A percentile compares a stretch with the other conserved stretches of the same genome.
Conservation (phyloP, 2,329 filamentous ascomycete genomes). For the Exophiala alcalophila region DNA sequence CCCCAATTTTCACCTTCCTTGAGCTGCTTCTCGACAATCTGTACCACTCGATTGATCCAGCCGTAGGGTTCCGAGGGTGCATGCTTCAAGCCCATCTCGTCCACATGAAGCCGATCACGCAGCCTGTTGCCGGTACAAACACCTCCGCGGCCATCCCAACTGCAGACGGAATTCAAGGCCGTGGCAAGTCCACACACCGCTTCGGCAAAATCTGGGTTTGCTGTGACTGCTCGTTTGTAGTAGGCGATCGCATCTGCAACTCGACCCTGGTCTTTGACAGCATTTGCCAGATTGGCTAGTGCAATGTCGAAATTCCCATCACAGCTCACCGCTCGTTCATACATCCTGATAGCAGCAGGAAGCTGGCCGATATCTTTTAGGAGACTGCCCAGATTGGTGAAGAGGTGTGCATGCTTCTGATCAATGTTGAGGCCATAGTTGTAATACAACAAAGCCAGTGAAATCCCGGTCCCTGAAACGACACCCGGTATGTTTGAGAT, state of each 20-base stretch:
- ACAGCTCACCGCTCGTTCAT: slow-evolving; percentile 87
- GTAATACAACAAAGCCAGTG: slow-evolving; percentile 88
- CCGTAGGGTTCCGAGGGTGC: slow-evolving; percentile 69
- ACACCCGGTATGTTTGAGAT: slow-evolving; percentile 62
- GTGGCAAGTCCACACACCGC: slow-evolving; percentile 94
- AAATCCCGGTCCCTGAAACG: slow-evolving; percentile 78
- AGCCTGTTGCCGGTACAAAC: slow-evolving; percentile 69
- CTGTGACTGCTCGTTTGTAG: slow-evolving; percentile 82
- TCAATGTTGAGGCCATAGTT: slow-evolving; percentile 89
- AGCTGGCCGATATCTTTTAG: slow-evolving; percentile 95
- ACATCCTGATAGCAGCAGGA: slow-evolving; percentile 90
- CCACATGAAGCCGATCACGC: slow-evolving; percentile 90
- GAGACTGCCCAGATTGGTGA: slow-evolving; percentile 92
- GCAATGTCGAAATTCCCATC: slow-evolving; percentile 97
- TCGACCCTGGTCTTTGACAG: slow-evolving; percentile 92
- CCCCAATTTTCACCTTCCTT: slow-evolving; percentile 86
- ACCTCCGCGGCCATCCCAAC: slow-evolving; percentile 87
- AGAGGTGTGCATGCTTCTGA: slow-evolving; percentile 85
- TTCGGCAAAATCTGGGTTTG: slow-evolving; percentile 95
- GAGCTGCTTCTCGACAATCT: slow-evolving; percentile 86
- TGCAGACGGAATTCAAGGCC: slow-evolving; percentile 92
- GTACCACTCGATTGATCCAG: slow-evolving; percentile 84
- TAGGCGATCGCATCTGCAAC: slow-evolving; percentile 89
- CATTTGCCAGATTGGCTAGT: slow-evolving; percentile 92
- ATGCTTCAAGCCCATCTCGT: slow-evolving; percentile 75